Conservation (phyloP, 73 alveolate genomes). For the Blepharisma japonicum region DNA sequence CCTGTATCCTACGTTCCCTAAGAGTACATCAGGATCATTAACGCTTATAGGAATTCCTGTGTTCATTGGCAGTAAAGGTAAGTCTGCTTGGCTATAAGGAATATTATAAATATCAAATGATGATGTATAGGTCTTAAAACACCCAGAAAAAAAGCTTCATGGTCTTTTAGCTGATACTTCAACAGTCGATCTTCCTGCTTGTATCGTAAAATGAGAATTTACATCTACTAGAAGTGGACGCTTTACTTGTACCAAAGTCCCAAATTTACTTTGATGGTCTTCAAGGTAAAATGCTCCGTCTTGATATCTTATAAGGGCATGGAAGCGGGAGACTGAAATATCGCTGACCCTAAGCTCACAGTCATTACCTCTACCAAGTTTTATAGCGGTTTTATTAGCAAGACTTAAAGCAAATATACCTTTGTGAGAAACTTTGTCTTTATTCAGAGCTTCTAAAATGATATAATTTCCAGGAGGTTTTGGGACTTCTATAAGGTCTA, state of each 20-base stretch:
- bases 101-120: background rate
- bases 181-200: constrained; percentile 32
- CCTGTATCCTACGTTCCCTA: background rate
- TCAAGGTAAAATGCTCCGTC: constrained; percentile 43
- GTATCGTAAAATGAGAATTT: background rate
- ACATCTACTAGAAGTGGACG: constrained; percentile 34
- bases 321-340: constrained; percentile 50
- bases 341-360: constrained; percentile 60
- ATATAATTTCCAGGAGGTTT: constrained; percentile 25
- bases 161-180: constrained; percentile 17
- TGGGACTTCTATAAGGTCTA: constrained; percentile 29
- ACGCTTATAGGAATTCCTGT: constrained; percentile 27
- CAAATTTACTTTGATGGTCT: constrained; percentile 58
- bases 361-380: constrained; percentile 60
- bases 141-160: constrained; percentile 9
- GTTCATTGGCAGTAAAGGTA: constrained; percentile 28
- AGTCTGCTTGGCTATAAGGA: constrained; percentile 2
- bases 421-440: constrained; percentile 16
- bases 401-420: constrained; percentile 2
- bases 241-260: constrained; percentile 47
- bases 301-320: constrained; percentile 36
- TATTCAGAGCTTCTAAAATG: constrained; percentile 8
- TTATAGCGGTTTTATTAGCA: background rate
- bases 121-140: constrained; percentile 12
- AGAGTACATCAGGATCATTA: constrained; percentile 12